Evolutionary conservation across 1,284 basidiomycete genomes (phyloP), one percentile per base, ranked within the genome.

Genomic region (Puccinia coronata): DNA sequence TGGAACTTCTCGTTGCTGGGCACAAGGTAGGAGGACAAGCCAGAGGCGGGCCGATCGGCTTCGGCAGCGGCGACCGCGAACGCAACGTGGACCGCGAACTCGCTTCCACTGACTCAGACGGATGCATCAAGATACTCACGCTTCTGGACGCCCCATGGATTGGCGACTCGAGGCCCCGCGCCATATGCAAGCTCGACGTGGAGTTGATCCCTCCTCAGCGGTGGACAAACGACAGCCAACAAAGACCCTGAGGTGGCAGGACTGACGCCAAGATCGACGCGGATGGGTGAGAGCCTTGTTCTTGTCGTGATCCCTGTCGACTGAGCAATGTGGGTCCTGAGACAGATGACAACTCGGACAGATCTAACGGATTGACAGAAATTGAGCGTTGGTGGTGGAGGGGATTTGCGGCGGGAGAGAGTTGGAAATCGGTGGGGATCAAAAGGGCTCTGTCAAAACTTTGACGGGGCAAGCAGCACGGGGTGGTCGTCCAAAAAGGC

Each of bases 21-120:
- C n/a, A 61, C n/a, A 14, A 43, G 53, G 36, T 43, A 43, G 43
- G 43, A 43, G 80, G 81, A 77, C 80, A 41, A 28, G 82, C n/a
- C 31, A 83, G 28, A 57, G 90, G 81, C 92, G 90, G 49, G 91
- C 85, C 90, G 83, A 88, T 11, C 9, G n/a, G 8, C 39, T 31
- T 43, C 16, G 94, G 95, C 83, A 98, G 89, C 0, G 96, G 96
- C 8, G 79, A 80, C 61, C 94, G 91, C 2, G 96, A 98, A 51
- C 96, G 92, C 71, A 96, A 98, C 0, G 93, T 95, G 1, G 95
- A 96, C 39, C 96, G 92, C n/a, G 96, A 98, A 85, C 91, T 95
- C 82, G 92, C 91, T 41, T 82, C 83, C 4, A 86, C 81, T 90
- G 91, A 80, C 92, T 94, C 83, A 88, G 90, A 61, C 90, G 89